Conservation (phyloP, 345 rosid genomes). For the Aquilaria sinensis region DNA sequence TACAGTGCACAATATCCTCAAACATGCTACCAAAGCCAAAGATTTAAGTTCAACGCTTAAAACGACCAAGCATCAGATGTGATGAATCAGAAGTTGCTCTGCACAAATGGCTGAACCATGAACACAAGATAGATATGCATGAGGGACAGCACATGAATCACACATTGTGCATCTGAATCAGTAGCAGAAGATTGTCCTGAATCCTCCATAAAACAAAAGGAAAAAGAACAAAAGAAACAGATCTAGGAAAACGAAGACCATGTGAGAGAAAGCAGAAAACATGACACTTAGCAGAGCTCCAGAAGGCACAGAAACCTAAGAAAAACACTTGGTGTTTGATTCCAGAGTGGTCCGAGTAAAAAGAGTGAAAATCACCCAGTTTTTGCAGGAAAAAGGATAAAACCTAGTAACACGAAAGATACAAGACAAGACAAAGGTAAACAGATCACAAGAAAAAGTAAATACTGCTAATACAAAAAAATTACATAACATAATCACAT, state of each 20-base stretch:
- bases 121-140: no score
- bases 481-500: no score
- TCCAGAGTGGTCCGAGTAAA: constrained; percentile 14
- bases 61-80: no score
- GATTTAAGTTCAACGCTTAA: no score
- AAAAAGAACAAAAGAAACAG: constrained; percentile 13
- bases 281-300: constrained; percentile 4
- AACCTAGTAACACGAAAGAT: constrained; percentile 2
- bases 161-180: no score
- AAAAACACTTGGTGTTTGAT: constrained; percentile 3
- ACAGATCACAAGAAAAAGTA: neutral
- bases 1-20: no score
- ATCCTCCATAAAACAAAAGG: no score
- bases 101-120: no score
- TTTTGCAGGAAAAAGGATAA: constrained; percentile 10
- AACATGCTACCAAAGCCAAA: no score
- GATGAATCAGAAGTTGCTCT: no score
- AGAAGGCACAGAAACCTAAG: constrained; percentile 24
- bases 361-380: constrained; percentile 21
- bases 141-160: no score
- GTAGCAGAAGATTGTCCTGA: no score
- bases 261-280: constrained; percentile 6
- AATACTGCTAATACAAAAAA: neutral
- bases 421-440: constrained; percentile 19
- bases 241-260: constrained; percentile 6